These are phyloP conservation scores for Saccharomycopsis sp. DNA, from an alignment of 805 yeast species.

Conservation along the genomic window DNA sequence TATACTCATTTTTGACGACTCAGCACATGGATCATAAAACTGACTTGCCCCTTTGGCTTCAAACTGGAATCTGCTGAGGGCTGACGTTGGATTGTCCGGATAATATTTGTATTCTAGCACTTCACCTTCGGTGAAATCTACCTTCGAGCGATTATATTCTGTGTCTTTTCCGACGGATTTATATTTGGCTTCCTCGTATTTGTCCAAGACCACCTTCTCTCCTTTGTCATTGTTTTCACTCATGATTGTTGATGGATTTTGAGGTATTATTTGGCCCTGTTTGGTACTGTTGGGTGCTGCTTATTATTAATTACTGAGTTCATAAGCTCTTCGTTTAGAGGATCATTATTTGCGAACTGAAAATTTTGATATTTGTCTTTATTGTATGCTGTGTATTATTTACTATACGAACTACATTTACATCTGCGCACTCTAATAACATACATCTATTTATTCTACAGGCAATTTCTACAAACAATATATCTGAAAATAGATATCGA, in stretches of 20 bases:
- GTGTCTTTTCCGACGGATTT: background rate
- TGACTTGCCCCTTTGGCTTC: constrained; percentile 71
- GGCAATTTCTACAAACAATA: too few species aligned
- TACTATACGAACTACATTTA: too few species aligned
- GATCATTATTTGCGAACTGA: too few species aligned
- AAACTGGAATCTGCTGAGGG: constrained; percentile 62
- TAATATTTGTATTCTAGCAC: constrained; percentile 55
- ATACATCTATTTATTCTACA: too few species aligned
- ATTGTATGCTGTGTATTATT: too few species aligned
- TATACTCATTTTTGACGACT: constrained; percentile 80
- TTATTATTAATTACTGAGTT: too few species aligned
- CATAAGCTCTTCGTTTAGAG: too few species aligned
- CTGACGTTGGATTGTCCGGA: constrained; percentile 82
- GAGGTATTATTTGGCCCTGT: too few species aligned
- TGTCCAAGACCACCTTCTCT: background rate
- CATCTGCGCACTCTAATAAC: too few species aligned
- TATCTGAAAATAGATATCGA: background rate
- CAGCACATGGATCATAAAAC: constrained; percentile 90
- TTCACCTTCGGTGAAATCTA: constrained; percentile 14
- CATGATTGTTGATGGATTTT: background rate
- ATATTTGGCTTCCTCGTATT: background rate
- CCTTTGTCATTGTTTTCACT: background rate
- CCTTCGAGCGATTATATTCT: constrained; percentile 7
- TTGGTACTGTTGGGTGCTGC: too few species aligned
- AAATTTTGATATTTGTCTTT: too few species aligned